Evolutionary conservation across 2,329 filamentous ascomycete genomes (phyloP).

Genomic region (Pseudogymnoascus sp.): DNA sequence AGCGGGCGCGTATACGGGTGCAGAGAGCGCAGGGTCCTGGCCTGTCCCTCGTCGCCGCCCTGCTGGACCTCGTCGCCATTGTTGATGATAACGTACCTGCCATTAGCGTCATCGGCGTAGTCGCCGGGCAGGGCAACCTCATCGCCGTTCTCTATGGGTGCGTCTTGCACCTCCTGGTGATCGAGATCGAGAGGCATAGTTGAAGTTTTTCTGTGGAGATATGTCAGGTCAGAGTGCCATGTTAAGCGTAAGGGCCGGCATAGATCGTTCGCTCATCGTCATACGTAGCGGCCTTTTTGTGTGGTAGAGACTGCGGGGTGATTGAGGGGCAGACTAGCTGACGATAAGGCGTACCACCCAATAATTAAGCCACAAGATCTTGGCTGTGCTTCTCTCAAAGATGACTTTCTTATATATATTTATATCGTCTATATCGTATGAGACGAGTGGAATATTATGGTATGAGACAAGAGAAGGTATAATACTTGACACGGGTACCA

Average conservation of each 20-base stretch:
- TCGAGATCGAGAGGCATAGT: constrained; percentile 1
- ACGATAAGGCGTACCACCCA: constrained; percentile 5
- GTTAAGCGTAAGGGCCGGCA: constrained; percentile 6
- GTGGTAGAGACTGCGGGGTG: constrained; percentile 1
- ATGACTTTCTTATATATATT: too few relatives aligned
- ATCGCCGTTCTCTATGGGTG: neutral
- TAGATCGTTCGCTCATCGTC: neutral
- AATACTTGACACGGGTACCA: neutral
- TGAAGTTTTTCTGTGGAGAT: neutral
- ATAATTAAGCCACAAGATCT: neutral
- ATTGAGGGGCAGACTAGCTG: constrained; percentile 7
- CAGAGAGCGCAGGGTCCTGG: constrained; percentile 42
- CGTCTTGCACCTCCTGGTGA: constrained; percentile 5
- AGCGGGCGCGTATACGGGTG: constrained; percentile 69
- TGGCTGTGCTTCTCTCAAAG: neutral
- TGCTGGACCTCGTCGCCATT: neutral
- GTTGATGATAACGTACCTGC: neutral
- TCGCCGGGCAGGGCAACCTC: neutral
- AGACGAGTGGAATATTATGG: neutral
- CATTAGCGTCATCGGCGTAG: neutral
- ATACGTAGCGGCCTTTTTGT: neutral
- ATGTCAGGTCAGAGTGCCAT: constrained; percentile 3
- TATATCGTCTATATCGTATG: neutral
- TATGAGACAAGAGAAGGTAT: neutral
- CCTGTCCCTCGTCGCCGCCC: constrained; percentile 9